These are phyloP conservation scores for Plasmodium gonderi DNA, from an alignment of 169 alveolate genomes.

Conservation along the genomic window DNA sequence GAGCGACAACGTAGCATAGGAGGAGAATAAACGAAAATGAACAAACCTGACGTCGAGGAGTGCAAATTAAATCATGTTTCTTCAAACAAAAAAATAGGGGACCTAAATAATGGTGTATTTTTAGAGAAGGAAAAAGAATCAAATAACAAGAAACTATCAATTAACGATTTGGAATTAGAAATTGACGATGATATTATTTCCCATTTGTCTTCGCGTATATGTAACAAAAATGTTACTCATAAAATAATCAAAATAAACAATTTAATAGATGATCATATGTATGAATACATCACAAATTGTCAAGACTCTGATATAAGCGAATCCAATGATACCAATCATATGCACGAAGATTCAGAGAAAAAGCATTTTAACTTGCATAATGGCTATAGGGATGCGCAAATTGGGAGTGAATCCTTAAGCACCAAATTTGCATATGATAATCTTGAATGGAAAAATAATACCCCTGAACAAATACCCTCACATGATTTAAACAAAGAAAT, in stretches of 20 bases:
- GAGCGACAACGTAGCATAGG: not conserved
- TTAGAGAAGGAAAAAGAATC: not conserved
- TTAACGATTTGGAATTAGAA: constrained; percentile 38
- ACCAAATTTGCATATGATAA: not conserved
- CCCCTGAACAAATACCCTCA: too few relatives aligned
- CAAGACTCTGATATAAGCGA: not conserved
- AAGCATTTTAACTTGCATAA: not conserved
- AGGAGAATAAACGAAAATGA: constrained; percentile 3
- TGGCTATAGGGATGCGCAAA: not conserved
- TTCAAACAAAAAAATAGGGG: not conserved
- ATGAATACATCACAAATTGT: constrained; percentile 4
- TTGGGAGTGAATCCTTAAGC: not conserved
- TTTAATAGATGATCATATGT: constrained; percentile 36
- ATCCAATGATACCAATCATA: not conserved
- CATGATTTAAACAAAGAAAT: not conserved
- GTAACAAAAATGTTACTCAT: constrained; percentile 50
- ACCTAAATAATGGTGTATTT: not conserved
- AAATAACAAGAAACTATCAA: not conserved
- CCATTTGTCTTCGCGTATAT: constrained; percentile 1
- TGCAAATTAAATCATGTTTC: not conserved
- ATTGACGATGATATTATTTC: constrained; percentile 39
- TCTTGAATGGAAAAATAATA: not conserved
- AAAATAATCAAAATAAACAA: constrained; percentile 42
- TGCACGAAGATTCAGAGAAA: not conserved
- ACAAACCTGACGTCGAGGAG: not conserved